Conservation (phyloP, 2,329 filamentous ascomycete genomes). For the Fusarium tjaetaba region DNA sequence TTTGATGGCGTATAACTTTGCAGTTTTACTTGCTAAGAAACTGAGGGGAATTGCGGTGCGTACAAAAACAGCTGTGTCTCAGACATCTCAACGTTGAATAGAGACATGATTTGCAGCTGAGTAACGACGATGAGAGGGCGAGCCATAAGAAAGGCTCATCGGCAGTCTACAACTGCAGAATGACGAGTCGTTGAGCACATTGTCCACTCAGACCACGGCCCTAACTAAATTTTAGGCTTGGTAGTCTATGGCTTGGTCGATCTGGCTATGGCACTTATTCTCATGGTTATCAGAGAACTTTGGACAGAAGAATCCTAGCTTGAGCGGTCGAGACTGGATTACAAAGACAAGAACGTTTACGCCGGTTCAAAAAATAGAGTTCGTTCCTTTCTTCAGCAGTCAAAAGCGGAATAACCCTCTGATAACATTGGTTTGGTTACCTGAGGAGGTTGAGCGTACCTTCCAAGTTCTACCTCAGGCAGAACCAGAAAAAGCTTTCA, state of each 20-base stretch:
- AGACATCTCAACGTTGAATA: not conserved
- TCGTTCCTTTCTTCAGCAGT: not conserved
- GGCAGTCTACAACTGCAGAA: not conserved
- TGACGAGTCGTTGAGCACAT: slow-evolving; percentile 9
- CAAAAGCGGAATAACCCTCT: slow-evolving; percentile 16
- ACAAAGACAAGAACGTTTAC: slow-evolving; percentile 1
- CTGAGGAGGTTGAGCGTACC: slow-evolving; percentile 7
- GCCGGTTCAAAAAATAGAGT: not conserved
- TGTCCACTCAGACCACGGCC: not conserved
- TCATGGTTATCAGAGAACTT: not conserved
- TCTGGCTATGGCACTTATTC: not conserved
- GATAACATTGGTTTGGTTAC: not conserved
- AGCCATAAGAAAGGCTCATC: not conserved
- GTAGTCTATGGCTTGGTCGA: not conserved
- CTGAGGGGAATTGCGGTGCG: not conserved
- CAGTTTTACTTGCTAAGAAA: not conserved
- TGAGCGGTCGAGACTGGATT: not conserved
- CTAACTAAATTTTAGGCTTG: not conserved
- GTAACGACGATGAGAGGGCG: not conserved
- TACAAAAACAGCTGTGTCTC: not conserved
- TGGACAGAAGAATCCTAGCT: not conserved
- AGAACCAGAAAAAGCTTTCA: not conserved
- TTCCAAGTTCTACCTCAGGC: not conserved
- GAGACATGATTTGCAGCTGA: not conserved
- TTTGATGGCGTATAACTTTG: slow-evolving; percentile 1